These are phyloP conservation scores for Pleurostoma richardsiae DNA, from an alignment of 2,329 filamentous ascomycete species.

Conservation along the genomic window DNA sequence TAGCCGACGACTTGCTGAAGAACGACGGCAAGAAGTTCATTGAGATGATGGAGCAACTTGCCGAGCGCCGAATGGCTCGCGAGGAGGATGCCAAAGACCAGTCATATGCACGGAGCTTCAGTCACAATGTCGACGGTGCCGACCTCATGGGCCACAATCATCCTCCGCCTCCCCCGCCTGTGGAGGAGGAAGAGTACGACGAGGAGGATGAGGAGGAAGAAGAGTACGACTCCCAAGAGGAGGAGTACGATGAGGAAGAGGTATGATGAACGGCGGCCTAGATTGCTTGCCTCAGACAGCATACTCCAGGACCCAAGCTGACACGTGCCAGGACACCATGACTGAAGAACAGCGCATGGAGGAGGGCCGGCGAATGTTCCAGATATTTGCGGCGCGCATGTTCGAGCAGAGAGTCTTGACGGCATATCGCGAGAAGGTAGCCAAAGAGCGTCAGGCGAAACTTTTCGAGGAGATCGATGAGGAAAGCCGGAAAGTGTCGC, in stretches of 20 bases:
- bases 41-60: conserved; percentile 99
- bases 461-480: conserved; percentile 88
- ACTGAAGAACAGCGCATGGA: conserved; percentile 99
- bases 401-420: conserved; percentile 96
- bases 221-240: conserved; percentile 57
- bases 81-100: conserved; percentile 80
- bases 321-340: conserved; percentile 76
- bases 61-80: conserved; percentile 93
- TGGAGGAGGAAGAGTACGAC: conserved; percentile 49
- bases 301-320: neutral
- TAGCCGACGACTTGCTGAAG: conserved; percentile 95
- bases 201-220: conserved; percentile 51
- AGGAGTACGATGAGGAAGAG: conserved; percentile 76
- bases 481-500: conserved; percentile 69
- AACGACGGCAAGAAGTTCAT: conserved; percentile 99
- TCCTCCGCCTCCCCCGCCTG: conserved; percentile 65
- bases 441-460: conserved; percentile 83
- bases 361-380: conserved; percentile 96
- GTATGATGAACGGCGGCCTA: conserved; percentile 29
- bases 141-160: conserved; percentile 62
- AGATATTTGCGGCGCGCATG: conserved; percentile 98
- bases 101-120: conserved; percentile 8
- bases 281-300: too few species aligned
- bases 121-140: conserved; percentile 49
- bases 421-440: conserved; percentile 97